These are phyloP conservation scores for Trichosporon sp. DNA, from an alignment of 1,284 basidiomycete species.

Conservation along the genomic window DNA sequence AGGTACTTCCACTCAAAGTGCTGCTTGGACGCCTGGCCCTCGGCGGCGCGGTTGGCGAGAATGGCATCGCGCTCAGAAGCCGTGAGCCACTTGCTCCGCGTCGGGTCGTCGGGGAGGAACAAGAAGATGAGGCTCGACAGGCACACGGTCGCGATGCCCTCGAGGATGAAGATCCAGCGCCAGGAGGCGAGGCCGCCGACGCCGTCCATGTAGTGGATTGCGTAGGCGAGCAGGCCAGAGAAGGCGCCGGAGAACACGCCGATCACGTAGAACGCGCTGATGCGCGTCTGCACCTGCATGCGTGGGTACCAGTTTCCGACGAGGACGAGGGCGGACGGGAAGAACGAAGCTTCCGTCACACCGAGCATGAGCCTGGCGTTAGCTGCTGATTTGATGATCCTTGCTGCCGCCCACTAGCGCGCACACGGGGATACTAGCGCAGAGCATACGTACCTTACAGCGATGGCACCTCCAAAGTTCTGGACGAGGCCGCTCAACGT, in stretches of 20 bases:
- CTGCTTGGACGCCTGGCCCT: conserved; percentile 26
- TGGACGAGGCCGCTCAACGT: conserved; percentile 64
- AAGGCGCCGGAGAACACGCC: conserved; percentile 42
- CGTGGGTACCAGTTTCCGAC: conserved; percentile 59
- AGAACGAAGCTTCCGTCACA: conserved; percentile 36
- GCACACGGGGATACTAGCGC: no score
- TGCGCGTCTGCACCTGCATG: conserved; percentile 57
- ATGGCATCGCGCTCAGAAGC: conserved; percentile 29
- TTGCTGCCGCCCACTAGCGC: no score
- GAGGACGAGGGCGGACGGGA: conserved; percentile 37
- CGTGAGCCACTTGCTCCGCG: conserved; percentile 33
- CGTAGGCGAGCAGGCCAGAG: conserved; percentile 50
- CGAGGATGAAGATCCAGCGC: conserved; percentile 54
- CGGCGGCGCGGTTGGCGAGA: conserved; percentile 22
- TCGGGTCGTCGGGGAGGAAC: conserved; percentile 34
- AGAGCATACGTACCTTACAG: conserved; percentile 1
- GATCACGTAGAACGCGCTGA: conserved; percentile 62
- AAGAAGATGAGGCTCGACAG: conserved; percentile 31
- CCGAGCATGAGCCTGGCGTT: conserved; percentile 24
- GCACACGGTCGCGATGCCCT: conserved; percentile 34
- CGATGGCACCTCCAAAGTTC: conserved; percentile 51
- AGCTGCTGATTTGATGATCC: background rate
- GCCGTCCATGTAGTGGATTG: conserved; percentile 43
- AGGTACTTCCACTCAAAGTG: conserved; percentile 33
- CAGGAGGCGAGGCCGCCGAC: conserved; percentile 56